phyloP scores from a whole-genome alignment of 2,329 filamentous ascomycete species.

The Coniella lustricola region DNA sequence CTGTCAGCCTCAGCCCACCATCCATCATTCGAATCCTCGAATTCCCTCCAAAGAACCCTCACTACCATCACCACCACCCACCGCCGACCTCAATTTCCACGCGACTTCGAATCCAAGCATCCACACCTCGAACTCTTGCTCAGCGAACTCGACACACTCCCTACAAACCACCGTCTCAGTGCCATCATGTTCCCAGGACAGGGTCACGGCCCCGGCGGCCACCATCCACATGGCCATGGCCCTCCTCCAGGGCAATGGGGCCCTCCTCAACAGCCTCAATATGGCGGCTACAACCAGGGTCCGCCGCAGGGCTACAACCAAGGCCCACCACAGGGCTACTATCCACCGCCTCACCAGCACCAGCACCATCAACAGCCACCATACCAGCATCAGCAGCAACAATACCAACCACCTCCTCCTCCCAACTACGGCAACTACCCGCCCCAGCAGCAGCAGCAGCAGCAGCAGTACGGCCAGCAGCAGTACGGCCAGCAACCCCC shows the following conservation, averaged over 20 bases:
- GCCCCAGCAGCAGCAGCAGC: neutral
- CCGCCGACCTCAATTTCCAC: too few species aligned
- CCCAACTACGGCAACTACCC: constrained; percentile 15
- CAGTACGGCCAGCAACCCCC: constrained; percentile 1
- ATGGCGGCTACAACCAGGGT: constrained; percentile 2
- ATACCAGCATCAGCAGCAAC: neutral
- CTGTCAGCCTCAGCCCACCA: too few species aligned
- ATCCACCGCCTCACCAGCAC: neutral
- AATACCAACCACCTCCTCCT: constrained; percentile 1
- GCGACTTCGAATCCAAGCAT: too few species aligned
- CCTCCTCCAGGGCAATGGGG: constrained; percentile 15
- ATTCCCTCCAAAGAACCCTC: too few species aligned
- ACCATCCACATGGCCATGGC: constrained; percentile 13
- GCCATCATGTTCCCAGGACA: constrained; percentile 20
- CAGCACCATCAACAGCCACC: too few species aligned
- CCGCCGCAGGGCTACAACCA: constrained; percentile 5
- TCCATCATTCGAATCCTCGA: too few species aligned
- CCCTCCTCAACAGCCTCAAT: constrained; percentile 1
- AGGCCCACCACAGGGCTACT: constrained; percentile 4
- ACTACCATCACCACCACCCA: too few species aligned
- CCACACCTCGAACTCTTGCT: neutral
- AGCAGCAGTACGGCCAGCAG: constrained; percentile 7
- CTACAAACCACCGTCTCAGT: neutral
- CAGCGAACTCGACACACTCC: neutral
- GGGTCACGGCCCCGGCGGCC: constrained; percentile 20